A percentile compares a stretch with the other conserved stretches of the same genome.
phyloP scores from a whole-genome alignment of 306 rosid species.

The Glycine latifolia region DNA sequence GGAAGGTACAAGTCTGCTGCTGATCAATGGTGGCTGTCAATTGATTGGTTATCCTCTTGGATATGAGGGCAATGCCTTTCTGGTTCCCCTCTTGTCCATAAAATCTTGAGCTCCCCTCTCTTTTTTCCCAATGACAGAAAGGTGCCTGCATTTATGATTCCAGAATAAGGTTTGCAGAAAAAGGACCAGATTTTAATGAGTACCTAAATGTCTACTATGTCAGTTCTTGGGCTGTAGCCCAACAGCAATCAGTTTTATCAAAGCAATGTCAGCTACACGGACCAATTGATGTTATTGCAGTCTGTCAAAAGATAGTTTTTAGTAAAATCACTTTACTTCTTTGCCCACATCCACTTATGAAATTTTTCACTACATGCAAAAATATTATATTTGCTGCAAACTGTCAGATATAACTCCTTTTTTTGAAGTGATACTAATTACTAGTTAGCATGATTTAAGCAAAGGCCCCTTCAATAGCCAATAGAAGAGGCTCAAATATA shows the following conservation, averaged over 20 bases:
- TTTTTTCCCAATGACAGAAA: slow-evolving; percentile 88
- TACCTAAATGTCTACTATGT: no score
- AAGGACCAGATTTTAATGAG: neutral
- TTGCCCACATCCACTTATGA: neutral
- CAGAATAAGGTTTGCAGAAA: slow-evolving; percentile 28
- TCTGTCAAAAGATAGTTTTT: neutral
- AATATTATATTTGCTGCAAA: neutral
- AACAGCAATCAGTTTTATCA: neutral
- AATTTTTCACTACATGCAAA: neutral
- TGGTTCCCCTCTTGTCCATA: slow-evolving; percentile 96
- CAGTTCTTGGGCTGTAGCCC: neutral
- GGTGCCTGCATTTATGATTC: slow-evolving; percentile 68
- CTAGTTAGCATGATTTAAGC: neutral
- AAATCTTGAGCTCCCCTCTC: slow-evolving; percentile 87
- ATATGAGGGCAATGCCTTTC: slow-evolving; percentile 85
- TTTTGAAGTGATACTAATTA: neutral
- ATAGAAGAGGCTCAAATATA: no score
- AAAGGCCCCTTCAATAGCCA: neutral
- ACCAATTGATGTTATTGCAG: slow-evolving; percentile 1
- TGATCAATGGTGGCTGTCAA: slow-evolving; percentile 52
- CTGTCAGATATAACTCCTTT: neutral
- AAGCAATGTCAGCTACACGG: neutral
- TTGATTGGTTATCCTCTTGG: slow-evolving; percentile 62
- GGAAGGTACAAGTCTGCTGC: slow-evolving; percentile 40
- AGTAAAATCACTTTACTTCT: slow-evolving; percentile 4